Evolutionary conservation across 192 early-diverging fungal genomes (phyloP).

Genomic region (Coemansia sp.): DNA sequence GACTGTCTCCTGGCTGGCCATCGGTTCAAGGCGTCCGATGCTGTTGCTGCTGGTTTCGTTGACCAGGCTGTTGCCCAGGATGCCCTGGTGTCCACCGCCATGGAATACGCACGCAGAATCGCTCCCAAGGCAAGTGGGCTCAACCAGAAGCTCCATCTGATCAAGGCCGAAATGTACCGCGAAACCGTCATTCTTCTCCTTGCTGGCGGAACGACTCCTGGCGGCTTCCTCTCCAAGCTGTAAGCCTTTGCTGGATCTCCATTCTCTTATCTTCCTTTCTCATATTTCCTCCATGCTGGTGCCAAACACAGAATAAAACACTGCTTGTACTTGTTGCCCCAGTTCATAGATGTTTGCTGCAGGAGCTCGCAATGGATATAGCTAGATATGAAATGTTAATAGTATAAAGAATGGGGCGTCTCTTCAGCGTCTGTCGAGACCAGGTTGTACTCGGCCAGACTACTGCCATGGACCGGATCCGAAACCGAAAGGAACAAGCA

Average conservation of each 20-base stretch:
- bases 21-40: conserved; percentile 62
- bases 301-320: background rate
- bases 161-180: conserved; percentile 71
- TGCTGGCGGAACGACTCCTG: conserved; percentile 34
- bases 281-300: background rate
- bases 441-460: conserved; percentile 30
- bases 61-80: conserved; percentile 59
- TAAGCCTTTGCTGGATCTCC: conserved; percentile 3
- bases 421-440: background rate
- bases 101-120: conserved; percentile 56
- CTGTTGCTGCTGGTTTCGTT: conserved; percentile 60
- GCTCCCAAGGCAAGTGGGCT: conserved; percentile 60
- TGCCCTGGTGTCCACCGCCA: conserved; percentile 56
- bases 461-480: conserved; percentile 38
- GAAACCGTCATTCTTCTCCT: conserved; percentile 52
- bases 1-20: conserved; percentile 65
- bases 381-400: background rate
- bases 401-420: background rate
- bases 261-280: background rate
- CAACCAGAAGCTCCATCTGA: conserved; percentile 55
- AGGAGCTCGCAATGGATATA: no score
- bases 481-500: conserved; percentile 46
- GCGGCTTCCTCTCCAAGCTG: conserved; percentile 49
- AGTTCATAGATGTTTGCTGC: no score
- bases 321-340: background rate